Conservation (phyloP, 495 filamentous ascomycete genomes). For the Penicillium cosmopolitanum region DNA sequence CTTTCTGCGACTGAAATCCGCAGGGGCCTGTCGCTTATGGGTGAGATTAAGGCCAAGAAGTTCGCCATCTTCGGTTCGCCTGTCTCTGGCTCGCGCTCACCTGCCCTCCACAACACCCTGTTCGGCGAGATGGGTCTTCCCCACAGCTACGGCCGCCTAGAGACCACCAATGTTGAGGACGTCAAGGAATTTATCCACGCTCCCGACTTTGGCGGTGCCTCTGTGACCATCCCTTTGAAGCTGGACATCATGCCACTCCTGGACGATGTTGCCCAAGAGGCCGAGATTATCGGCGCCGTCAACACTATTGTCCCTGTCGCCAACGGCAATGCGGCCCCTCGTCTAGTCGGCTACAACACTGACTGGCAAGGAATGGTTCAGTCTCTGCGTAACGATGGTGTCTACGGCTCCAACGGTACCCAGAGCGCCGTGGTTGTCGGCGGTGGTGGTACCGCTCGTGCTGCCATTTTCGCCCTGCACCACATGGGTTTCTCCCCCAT, state of each 20-base stretch:
- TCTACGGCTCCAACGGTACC: conserved; percentile 46
- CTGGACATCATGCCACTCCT: conserved; percentile 81
- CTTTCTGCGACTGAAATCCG: conserved; percentile 91
- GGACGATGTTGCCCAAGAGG: conserved; percentile 78
- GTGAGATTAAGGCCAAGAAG: conserved; percentile 73
- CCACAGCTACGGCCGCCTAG: conserved; percentile 79
- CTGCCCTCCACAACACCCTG: conserved; percentile 85
- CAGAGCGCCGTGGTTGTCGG: conserved; percentile 70
- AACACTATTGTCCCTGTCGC: conserved; percentile 81
- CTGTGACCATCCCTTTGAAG: conserved; percentile 95
- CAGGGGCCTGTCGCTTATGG: conserved; percentile 72
- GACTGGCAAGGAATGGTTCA: conserved; percentile 94
- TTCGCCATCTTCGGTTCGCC: conserved; percentile 91
- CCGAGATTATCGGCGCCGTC: conserved; percentile 84
- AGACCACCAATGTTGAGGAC: conserved; percentile 70
- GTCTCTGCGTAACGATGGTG: conserved; percentile 74
- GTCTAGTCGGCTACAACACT: conserved; percentile 85
- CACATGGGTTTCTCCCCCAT: conserved; percentile 82
- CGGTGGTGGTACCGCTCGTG: conserved; percentile 88
- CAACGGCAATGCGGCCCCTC: conserved; percentile 42
- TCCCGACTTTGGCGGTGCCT: conserved; percentile 85
- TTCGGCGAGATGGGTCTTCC: conserved; percentile 82
- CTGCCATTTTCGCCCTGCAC: conserved; percentile 87
- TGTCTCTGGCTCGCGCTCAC: conserved; percentile 77
- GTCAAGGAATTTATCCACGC: conserved; percentile 69